Conservation (phyloP, 2,329 filamentous ascomycete species). For the Ophiosphaerella narmari region DNA sequence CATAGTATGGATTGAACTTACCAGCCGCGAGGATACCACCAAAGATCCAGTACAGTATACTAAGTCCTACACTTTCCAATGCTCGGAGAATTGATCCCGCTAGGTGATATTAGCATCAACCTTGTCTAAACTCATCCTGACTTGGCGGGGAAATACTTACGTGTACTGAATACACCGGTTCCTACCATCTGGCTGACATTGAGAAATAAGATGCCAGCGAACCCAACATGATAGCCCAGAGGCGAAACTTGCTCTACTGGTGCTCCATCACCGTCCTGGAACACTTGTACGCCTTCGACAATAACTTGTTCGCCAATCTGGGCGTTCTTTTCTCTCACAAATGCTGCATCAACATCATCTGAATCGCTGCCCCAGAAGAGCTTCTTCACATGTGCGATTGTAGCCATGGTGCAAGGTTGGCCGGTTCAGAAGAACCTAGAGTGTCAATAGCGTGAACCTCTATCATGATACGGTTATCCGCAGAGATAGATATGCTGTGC, state of each 20-base stretch:
- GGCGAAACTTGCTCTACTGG: conserved; percentile 37
- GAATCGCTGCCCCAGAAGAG: conserved; percentile 21
- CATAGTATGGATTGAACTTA: not conserved
- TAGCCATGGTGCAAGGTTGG: conserved; percentile 11
- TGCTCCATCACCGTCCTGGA: conserved; percentile 35
- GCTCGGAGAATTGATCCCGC: conserved; percentile 30
- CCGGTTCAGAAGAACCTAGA: not conserved
- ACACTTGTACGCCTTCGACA: conserved; percentile 13
- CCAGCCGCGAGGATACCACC: conserved; percentile 33
- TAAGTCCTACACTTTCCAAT: conserved; percentile 33
- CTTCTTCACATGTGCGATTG: conserved; percentile 17
- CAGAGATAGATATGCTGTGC: not conserved
- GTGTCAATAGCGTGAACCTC: not conserved
- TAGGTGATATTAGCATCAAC: conserved; percentile 10
- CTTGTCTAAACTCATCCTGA: not conserved
- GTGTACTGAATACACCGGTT: conserved; percentile 37
- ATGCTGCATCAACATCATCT: conserved; percentile 12
- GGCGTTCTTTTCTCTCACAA: conserved; percentile 31
- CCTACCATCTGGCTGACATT: conserved; percentile 41
- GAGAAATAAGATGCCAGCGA: conserved; percentile 34
- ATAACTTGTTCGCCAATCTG: conserved; percentile 33
- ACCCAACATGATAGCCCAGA: conserved; percentile 38
- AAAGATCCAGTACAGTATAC: conserved; percentile 35
- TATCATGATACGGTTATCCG: not conserved
- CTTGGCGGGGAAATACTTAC: conserved; percentile 16